A percentile compares a stretch with the other conserved stretches of the same genome.
phyloP scores from a whole-genome alignment of 768 basidiomycete species.

The Tephrocybe sp. region DNA sequence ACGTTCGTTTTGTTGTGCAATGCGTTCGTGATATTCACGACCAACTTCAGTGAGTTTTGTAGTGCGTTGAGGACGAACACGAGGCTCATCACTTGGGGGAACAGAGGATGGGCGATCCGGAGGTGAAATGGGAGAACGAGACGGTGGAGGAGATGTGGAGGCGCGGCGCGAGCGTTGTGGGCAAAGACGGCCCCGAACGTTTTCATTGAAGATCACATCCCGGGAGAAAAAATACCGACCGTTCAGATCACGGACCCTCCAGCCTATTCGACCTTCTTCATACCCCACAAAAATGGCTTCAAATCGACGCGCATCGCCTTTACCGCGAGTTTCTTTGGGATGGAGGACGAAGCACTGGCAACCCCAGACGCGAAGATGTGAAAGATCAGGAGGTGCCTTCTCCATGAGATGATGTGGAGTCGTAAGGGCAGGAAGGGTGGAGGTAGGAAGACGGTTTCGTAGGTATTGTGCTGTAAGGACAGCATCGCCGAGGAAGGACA shows the following conservation, averaged over 20 bases:
- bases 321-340: slow-evolving; percentile 19
- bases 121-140: too few species aligned
- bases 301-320: slow-evolving; percentile 12
- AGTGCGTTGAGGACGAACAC: too few species aligned
- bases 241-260: neutral
- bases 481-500: slow-evolving; percentile 24
- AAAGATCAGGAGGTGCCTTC: slow-evolving; percentile 22
- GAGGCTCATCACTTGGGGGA: too few species aligned
- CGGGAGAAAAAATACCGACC: neutral
- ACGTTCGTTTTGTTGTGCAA: too few species aligned
- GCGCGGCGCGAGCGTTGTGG: too few species aligned
- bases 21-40: too few species aligned
- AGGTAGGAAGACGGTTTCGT: slow-evolving; percentile 22
- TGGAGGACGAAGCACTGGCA: slow-evolving; percentile 21
- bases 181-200: neutral
- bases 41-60: too few species aligned
- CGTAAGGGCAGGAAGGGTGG: slow-evolving; percentile 16
- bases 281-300: slow-evolving; percentile 24
- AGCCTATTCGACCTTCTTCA: neutral
- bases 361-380: slow-evolving; percentile 27
- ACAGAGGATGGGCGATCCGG: too few species aligned
- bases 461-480: slow-evolving; percentile 20
- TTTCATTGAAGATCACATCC: slow-evolving; percentile 4
- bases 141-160: too few species aligned
- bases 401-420: slow-evolving; percentile 20